Evolutionary conservation across 2,329 filamentous ascomycete genomes (phyloP).

Genomic region (Talaromyces rugulosus): DNA sequence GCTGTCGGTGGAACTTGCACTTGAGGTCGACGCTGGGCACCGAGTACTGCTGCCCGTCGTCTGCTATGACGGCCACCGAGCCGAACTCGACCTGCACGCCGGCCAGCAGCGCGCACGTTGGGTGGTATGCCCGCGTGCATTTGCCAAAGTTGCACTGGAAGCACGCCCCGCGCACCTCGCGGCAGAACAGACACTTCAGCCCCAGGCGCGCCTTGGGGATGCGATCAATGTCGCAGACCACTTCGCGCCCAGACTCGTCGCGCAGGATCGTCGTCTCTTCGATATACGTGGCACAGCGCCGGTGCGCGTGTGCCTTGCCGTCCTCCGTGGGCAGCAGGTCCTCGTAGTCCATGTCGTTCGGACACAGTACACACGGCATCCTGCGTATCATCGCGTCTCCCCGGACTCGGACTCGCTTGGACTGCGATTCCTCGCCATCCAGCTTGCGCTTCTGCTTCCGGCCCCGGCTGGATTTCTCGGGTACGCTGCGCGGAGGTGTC

Average conservation of each 20-base stretch:
- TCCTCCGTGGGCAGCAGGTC: conserved; percentile 84
- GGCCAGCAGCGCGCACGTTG: conserved; percentile 86
- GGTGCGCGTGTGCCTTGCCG: conserved; percentile 74
- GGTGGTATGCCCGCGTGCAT: conserved; percentile 88
- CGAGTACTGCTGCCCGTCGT: conserved; percentile 88
- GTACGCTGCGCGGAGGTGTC: conserved; percentile 72
- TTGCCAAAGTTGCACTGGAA: conserved; percentile 97
- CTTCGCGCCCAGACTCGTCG: conserved; percentile 63
- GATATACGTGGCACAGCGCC: conserved; percentile 83
- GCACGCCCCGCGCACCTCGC: conserved; percentile 89
- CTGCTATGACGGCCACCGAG: conserved; percentile 78
- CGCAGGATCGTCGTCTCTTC: conserved; percentile 84
- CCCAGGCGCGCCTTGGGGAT: conserved; percentile 85
- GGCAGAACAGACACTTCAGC: conserved; percentile 91
- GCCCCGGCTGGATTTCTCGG: conserved; percentile 49
- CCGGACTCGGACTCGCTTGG: conserved; percentile 74
- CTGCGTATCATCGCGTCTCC: conserved; percentile 62
- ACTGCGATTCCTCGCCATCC: conserved; percentile 53
- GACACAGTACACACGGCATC: conserved; percentile 85
- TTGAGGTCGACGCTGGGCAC: conserved; percentile 89
- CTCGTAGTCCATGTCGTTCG: conserved; percentile 78
- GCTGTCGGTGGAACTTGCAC: conserved; percentile 88
- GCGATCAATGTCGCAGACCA: conserved; percentile 71
- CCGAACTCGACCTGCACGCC: conserved; percentile 89
- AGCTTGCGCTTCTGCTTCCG: conserved; percentile 66